Percentiles rank a stretch among this genome's conserved stretches.
Evolutionary conservation across 2,329 filamentous ascomycete genomes (phyloP).

Genomic region (Sporothrix variecibatus): DNA sequence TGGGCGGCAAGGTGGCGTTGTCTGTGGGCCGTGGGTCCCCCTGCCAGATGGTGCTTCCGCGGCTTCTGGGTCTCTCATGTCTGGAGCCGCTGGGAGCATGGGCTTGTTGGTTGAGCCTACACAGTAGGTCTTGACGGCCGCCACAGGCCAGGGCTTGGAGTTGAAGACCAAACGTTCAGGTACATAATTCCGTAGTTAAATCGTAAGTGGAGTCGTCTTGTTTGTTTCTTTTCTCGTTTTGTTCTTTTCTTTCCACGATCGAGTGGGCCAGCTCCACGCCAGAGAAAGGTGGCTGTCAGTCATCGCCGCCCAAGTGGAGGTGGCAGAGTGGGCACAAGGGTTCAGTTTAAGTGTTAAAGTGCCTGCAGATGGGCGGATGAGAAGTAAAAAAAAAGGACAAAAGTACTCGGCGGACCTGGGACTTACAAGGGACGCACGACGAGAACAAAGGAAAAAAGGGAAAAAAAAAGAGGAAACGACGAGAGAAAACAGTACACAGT

Average conservation of each 20-base stretch:
- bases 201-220: neutral
- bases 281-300: neutral
- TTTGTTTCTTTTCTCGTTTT: too few species aligned
- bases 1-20: neutral
- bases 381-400: neutral
- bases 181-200: neutral
- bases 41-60: neutral
- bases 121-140: neutral
- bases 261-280: neutral
- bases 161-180: neutral
- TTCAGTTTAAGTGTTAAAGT: slow-evolving; percentile 10
- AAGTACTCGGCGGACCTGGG: neutral
- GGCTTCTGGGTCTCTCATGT: neutral
- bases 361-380: neutral
- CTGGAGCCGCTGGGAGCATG: neutral
- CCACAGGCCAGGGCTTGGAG: neutral
- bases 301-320: neutral
- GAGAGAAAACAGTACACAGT: neutral
- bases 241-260: neutral
- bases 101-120: neutral
- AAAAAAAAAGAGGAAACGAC: neutral
- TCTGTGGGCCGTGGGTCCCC: neutral
- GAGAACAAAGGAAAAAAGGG: neutral
- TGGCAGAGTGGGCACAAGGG: neutral
- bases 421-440: neutral